Percentiles rank a stretch among this genome's conserved stretches.
Conservation (phyloP, 495 filamentous ascomycete genomes). For the Acidiella bohemica region DNA sequence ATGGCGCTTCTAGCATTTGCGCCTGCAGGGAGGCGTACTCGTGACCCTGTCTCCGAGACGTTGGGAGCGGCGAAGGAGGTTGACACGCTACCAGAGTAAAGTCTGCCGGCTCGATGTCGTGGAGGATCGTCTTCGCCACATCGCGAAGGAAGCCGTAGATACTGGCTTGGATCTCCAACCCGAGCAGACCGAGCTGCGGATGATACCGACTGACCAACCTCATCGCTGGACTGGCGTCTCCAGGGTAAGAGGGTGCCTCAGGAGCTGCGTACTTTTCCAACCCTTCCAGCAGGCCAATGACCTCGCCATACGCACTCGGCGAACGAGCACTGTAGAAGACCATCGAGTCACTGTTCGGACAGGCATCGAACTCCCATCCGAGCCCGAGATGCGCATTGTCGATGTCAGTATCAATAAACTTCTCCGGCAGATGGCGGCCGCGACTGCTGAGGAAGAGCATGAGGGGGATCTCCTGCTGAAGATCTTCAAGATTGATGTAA, state of each 20-base stretch:
- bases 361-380: conserved; percentile 25
- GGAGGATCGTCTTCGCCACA: conserved; percentile 32
- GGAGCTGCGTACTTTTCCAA: conserved; percentile 25
- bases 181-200: conserved; percentile 33
- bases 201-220: conserved; percentile 19
- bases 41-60: conserved; percentile 19
- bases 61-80: conserved; percentile 17
- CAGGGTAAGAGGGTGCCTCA: too few relatives aligned
- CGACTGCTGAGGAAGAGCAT: conserved; percentile 38
- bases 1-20: conserved; percentile 31
- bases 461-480: conserved; percentile 32
- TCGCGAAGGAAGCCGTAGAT: conserved; percentile 33
- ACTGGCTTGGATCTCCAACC: conserved; percentile 36
- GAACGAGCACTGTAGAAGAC: conserved; percentile 28
- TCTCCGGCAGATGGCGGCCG: conserved; percentile 31
- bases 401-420: conserved; percentile 32
- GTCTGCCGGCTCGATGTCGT: conserved; percentile 24
- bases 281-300: conserved; percentile 29
- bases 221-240: conserved; percentile 17
- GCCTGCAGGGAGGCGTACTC: neutral
- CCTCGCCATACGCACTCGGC: conserved; percentile 33
- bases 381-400: conserved; percentile 23
- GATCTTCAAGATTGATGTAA: conserved; percentile 45
- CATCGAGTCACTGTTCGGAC: conserved; percentile 29
- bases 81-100: conserved; percentile 7